Evolutionary conservation across 1,284 basidiomycete genomes (phyloP).

Genomic region (Rhodotorula sp.): DNA sequence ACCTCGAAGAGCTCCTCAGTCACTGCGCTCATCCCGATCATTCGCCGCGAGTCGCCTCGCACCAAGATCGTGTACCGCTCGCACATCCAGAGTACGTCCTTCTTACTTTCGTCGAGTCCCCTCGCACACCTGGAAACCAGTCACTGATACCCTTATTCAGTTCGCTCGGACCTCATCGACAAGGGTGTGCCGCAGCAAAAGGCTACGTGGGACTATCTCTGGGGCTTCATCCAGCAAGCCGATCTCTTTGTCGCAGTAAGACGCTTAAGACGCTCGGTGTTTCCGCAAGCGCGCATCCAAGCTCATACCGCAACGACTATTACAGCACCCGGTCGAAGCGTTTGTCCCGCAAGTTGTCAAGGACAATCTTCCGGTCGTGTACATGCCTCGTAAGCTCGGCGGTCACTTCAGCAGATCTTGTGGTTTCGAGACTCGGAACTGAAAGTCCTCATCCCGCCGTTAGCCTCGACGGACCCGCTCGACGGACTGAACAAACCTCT

Average conservation of each 20-base stretch:
- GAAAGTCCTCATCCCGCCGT: neutral
- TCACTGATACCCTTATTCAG: neutral
- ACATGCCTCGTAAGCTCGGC: constrained; percentile 23
- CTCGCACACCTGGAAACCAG: neutral
- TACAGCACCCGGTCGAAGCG: constrained; percentile 22
- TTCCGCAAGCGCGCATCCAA: too few relatives aligned
- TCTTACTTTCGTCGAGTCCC: neutral
- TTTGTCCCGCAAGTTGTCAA: constrained; percentile 25
- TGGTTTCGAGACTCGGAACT: neutral
- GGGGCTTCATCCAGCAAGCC: constrained; percentile 15
- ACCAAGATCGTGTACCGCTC: constrained; percentile 31
- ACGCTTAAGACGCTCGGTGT: neutral
- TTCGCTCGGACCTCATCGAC: constrained; percentile 29
- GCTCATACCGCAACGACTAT: neutral
- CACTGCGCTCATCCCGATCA: constrained; percentile 19
- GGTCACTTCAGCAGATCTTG: too few relatives aligned
- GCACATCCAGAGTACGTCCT: constrained; percentile 25
- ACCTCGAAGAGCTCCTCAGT: neutral
- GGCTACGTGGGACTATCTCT: constrained; percentile 28
- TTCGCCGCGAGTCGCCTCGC: constrained; percentile 19
- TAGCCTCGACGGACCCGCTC: constrained; percentile 29
- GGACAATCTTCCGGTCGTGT: constrained; percentile 21
- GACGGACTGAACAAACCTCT: constrained; percentile 33
- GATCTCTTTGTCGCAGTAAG: constrained; percentile 27
- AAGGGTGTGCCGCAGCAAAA: constrained; percentile 10